A percentile compares a stretch with the other conserved stretches of the same genome.
Conservation (phyloP, 257 asterid genomes). For the Buddleja alternifolia region DNA sequence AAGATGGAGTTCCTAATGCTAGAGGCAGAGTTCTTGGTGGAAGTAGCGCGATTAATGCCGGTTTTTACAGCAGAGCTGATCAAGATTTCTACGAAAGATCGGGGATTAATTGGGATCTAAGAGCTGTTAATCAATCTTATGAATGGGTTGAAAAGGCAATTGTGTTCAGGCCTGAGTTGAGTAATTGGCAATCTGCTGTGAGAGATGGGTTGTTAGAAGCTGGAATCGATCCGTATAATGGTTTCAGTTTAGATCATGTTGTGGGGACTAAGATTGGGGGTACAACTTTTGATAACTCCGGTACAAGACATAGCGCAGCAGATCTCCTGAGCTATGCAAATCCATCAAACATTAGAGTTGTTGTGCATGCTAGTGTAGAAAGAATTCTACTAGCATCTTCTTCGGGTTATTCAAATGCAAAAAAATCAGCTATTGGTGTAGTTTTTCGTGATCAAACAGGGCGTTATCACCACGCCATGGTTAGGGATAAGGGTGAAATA, state of each 20-base stretch:
- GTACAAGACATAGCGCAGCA: conserved; percentile 59
- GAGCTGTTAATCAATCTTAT: conserved; percentile 69
- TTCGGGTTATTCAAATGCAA: conserved; percentile 19
- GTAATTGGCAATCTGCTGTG: conserved; percentile 78
- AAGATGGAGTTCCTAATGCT: conserved; percentile 86
- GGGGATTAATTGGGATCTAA: conserved; percentile 60
- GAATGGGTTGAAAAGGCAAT: conserved; percentile 85
- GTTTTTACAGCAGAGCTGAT: conserved; percentile 71
- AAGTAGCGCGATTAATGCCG: conserved; percentile 83
- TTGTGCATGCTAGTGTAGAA: conserved; percentile 69
- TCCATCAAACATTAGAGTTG: conserved; percentile 61
- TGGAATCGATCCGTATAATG: conserved; percentile 71
- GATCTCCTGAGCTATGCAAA: conserved; percentile 64
- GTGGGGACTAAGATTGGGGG: conserved; percentile 92
- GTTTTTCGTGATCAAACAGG: conserved; percentile 63
- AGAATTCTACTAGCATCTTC: conserved; percentile 58
- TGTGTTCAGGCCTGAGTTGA: conserved; percentile 77
- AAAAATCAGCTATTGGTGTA: conserved; percentile 63
- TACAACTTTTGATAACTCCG: conserved; percentile 72
- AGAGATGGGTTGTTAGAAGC: conserved; percentile 81
- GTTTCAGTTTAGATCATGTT: conserved; percentile 73
- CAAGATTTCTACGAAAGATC: conserved; percentile 50
- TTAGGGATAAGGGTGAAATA: conserved; percentile 69
- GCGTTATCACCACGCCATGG: conserved; percentile 71
- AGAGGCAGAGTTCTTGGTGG: conserved; percentile 98